Evolutionary conservation across 768 basidiomycete genomes (phyloP).

Genomic region (Nevesoporus exiguus): DNA sequence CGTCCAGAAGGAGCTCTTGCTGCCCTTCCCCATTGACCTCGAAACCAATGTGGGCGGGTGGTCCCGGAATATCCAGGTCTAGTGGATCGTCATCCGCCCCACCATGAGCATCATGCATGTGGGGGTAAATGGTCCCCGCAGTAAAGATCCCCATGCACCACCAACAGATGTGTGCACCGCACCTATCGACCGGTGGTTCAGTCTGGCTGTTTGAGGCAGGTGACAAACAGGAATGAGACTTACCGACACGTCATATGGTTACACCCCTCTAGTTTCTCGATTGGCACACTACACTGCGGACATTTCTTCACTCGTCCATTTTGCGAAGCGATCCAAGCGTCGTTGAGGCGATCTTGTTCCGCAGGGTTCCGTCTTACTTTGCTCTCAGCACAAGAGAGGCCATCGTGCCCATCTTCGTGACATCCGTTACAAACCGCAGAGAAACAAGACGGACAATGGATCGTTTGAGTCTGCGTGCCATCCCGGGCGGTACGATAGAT

Average conservation of each 20-base stretch:
- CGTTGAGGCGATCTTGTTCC: constrained; percentile 51
- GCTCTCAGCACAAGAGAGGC: constrained; percentile 52
- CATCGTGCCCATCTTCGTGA: constrained; percentile 58
- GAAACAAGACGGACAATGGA: constrained; percentile 71
- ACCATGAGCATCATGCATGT: constrained; percentile 37
- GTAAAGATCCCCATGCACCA: constrained; percentile 45
- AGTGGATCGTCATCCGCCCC: constrained; percentile 22
- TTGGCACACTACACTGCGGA: constrained; percentile 62
- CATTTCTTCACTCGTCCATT: constrained; percentile 62
- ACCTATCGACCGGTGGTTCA: constrained; percentile 35
- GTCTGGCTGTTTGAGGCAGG: too few species aligned
- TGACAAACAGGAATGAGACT: neutral
- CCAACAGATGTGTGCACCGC: constrained; percentile 80
- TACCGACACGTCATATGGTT: constrained; percentile 71
- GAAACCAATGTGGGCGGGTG: constrained; percentile 8
- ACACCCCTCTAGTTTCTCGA: constrained; percentile 71
- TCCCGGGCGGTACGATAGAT: constrained; percentile 55
- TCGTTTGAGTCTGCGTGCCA: constrained; percentile 32
- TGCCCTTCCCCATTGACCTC: constrained; percentile 22
- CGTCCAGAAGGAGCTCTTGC: constrained; percentile 14
- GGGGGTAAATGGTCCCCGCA: constrained; percentile 29
- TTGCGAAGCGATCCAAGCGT: constrained; percentile 55
- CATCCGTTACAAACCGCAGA: constrained; percentile 63
- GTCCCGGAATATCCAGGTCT: neutral
- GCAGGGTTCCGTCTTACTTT: constrained; percentile 32